Conservation (phyloP, 495 filamentous ascomycete species). For the Alectoria sarmentosa region DNA sequence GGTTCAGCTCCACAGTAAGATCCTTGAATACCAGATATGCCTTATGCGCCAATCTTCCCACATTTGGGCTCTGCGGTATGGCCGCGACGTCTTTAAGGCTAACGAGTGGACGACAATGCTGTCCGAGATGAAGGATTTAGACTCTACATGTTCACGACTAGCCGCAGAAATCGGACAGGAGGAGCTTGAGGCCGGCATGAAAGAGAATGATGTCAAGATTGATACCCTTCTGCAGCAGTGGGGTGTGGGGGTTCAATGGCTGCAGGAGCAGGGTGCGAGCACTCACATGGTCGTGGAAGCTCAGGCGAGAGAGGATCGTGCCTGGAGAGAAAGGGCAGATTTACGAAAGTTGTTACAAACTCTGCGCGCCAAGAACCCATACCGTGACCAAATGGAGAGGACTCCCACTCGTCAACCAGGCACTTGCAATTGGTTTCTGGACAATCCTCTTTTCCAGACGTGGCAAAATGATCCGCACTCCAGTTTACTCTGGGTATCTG, state of each 20-base stretch:
- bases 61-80: background rate
- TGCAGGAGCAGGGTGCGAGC: background rate
- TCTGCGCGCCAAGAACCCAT: background rate
- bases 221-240: background rate
- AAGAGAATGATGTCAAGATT: background rate
- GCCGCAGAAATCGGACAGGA: background rate
- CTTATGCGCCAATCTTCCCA: background rate
- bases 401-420: slow-evolving; percentile 2
- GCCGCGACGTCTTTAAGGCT: background rate
- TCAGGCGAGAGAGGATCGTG: background rate
- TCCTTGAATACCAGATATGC: background rate
- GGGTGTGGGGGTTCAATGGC: background rate
- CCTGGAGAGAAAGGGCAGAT: background rate
- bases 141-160: background rate
- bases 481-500: slow-evolving; percentile 38
- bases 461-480: slow-evolving; percentile 27
- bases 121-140: background rate
- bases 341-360: background rate
- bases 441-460: slow-evolving; percentile 29
- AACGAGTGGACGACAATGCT: background rate
- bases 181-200: background rate
- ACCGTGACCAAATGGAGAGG: background rate
- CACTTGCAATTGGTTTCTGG: slow-evolving; percentile 24
- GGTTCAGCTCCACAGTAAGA: background rate
- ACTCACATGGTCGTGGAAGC: background rate